Evolutionary conservation across 2,329 filamentous ascomycete genomes (phyloP).

Genomic region (Reticulascus tulasneorum): DNA sequence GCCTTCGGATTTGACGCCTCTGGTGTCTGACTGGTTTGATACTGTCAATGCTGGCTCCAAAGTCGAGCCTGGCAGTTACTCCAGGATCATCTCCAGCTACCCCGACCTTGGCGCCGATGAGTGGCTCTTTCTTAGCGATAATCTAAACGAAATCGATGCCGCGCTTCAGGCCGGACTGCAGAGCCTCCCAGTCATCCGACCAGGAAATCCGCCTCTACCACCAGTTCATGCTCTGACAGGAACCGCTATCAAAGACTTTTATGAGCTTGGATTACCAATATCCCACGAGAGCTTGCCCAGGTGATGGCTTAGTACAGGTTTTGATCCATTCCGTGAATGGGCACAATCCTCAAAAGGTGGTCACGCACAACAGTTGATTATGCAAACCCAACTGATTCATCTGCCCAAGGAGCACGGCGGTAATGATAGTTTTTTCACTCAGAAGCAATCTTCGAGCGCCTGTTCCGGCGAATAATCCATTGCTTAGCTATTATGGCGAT

Average conservation of each 20-base stretch:
- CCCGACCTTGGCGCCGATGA: constrained; percentile 42
- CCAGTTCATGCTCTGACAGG: constrained; percentile 36
- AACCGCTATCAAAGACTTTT: constrained; percentile 31
- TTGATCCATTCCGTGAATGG: too few species aligned
- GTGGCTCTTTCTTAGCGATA: constrained; percentile 80
- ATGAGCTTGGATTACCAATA: constrained; percentile 8
- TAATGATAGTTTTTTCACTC: too few species aligned
- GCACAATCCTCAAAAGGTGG: too few species aligned
- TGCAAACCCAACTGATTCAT: too few species aligned
- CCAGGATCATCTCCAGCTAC: constrained; percentile 52
- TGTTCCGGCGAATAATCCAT: too few species aligned
- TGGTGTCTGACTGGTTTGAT: constrained; percentile 69
- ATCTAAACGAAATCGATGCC: constrained; percentile 64
- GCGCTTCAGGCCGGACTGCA: constrained; percentile 61
- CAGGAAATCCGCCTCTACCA: constrained; percentile 65
- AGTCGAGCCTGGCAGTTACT: constrained; percentile 63
- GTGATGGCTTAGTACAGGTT: too few species aligned
- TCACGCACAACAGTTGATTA: too few species aligned
- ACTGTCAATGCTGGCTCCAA: constrained; percentile 78
- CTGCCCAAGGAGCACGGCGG: too few species aligned
- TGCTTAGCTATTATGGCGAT: too few species aligned
- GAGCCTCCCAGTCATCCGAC: constrained; percentile 58
- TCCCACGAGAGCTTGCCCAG: too few species aligned
- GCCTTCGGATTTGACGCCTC: constrained; percentile 53
- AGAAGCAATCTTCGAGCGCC: too few species aligned